Evolutionary conservation across 176 grass and related monocot species (phyloP).

Genomic region (Avena eriantha): DNA sequence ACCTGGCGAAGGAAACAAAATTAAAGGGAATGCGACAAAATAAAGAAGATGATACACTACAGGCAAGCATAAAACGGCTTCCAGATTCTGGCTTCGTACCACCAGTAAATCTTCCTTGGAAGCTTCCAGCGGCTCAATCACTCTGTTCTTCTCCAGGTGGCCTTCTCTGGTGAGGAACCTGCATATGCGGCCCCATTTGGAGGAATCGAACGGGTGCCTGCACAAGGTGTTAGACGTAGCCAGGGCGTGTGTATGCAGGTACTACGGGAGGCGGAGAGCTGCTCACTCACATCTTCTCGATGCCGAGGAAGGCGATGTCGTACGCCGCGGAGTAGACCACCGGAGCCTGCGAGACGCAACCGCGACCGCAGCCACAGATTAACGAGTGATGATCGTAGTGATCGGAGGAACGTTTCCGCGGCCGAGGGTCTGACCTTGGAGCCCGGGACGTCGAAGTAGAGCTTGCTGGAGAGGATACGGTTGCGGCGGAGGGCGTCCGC

Average conservation of each 20-base stretch:
- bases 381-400: not conserved
- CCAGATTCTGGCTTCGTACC: constrained; percentile 41
- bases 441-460: constrained; percentile 78
- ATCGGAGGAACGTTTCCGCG: not conserved
- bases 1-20: constrained; percentile 54
- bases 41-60: not conserved
- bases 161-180: constrained; percentile 72
- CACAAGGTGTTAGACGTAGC: constrained; percentile 26
- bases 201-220: constrained; percentile 98
- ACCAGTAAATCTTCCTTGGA: constrained; percentile 86
- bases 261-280: not conserved
- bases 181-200: constrained; percentile 88
- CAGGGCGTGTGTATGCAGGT: not conserved
- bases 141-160: constrained; percentile 56
- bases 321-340: constrained; percentile 82
- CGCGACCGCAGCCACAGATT: not conserved
- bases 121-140: constrained; percentile 86
- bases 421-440: constrained; percentile 61
- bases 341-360: constrained; percentile 53
- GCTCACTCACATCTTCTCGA: constrained; percentile 86
- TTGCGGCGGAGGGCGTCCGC: constrained; percentile 54
- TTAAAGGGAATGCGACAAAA: not conserved
- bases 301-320: constrained; percentile 82
- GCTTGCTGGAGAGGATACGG: constrained; percentile 92
- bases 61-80: not conserved